A percentile compares a stretch with the other conserved stretches of the same genome.
Evolutionary conservation across 371 early-diverging fungal genomes (phyloP).

Genomic region (Fennellomyces sp.): DNA sequence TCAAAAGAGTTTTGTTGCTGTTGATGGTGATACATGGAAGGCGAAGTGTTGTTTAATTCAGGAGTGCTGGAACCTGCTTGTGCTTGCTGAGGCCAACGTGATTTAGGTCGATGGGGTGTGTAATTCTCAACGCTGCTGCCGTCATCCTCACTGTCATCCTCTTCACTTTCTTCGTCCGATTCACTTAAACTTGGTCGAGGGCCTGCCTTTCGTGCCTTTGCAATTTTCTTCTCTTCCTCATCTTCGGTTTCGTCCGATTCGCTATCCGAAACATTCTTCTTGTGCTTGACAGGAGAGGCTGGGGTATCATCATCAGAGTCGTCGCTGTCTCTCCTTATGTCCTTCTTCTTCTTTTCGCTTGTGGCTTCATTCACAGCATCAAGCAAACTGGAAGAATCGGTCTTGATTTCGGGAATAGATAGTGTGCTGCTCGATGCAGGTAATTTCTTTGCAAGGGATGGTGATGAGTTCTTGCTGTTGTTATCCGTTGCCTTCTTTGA

Average conservation of each 20-base stretch:
- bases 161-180: slow-evolving; percentile 10
- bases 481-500: not conserved
- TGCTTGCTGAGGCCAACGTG: slow-evolving; percentile 12
- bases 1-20: slow-evolving; percentile 3
- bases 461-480: slow-evolving; percentile 12
- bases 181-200: not conserved
- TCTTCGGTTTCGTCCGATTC: not conserved
- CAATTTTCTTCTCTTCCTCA: slow-evolving; percentile 12
- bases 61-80: not conserved
- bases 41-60: slow-evolving; percentile 1
- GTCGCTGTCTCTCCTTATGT: not conserved
- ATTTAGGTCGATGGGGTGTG: slow-evolving; percentile 14
- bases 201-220: not conserved
- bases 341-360: not conserved
- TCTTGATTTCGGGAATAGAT: slow-evolving; percentile 9
- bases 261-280: slow-evolving; percentile 13
- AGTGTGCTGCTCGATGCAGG: not conserved
- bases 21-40: slow-evolving; percentile 2
- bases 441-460: not conserved
- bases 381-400: not conserved
- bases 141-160: slow-evolving; percentile 18
- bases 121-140: not conserved
- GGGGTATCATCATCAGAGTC: slow-evolving; percentile 1
- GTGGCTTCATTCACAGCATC: not conserved
- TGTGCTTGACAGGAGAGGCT: not conserved